Evolutionary conservation across 306 rosid species (phyloP).

Genomic region (Cucurbita ficifolia): DNA sequence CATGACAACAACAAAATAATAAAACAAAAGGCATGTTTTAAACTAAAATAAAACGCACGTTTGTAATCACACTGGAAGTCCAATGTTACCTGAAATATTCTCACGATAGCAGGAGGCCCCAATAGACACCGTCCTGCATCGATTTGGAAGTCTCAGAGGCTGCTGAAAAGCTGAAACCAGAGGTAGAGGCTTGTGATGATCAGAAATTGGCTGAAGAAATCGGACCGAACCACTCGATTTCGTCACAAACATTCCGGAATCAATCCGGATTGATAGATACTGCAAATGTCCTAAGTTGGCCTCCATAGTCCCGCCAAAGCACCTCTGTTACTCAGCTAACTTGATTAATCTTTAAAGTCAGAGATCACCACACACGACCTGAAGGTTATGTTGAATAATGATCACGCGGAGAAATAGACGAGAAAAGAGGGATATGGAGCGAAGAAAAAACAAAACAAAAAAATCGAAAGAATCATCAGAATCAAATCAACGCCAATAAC

Average conservation of each 20-base stretch:
- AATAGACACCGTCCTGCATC: constrained; percentile 19
- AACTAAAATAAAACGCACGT: background rate
- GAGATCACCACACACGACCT: background rate
- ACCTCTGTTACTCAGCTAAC: background rate
- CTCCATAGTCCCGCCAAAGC: constrained; percentile 31
- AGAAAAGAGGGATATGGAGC: background rate
- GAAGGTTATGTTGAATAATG: background rate
- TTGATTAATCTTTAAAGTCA: background rate
- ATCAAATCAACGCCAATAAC: background rate
- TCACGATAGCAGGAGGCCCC: constrained; percentile 41
- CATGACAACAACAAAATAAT: background rate
- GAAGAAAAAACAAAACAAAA: too few relatives aligned
- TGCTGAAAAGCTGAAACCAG: constrained; percentile 25
- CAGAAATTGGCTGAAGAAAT: constrained; percentile 17
- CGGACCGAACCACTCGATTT: constrained; percentile 18
- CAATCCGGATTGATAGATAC: constrained; percentile 27
- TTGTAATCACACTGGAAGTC: background rate
- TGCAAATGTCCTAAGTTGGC: constrained; percentile 26
- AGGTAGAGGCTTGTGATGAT: constrained; percentile 19
- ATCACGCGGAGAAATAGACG: background rate
- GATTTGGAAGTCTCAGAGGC: constrained; percentile 12
- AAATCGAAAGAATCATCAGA: background rate
- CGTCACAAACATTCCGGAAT: constrained; percentile 20
- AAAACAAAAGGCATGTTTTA: background rate
- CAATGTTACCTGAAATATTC: constrained; percentile 41